phyloP scores from a whole-genome alignment of 169 alveolate genomes.

The Babesia ovis region DNA sequence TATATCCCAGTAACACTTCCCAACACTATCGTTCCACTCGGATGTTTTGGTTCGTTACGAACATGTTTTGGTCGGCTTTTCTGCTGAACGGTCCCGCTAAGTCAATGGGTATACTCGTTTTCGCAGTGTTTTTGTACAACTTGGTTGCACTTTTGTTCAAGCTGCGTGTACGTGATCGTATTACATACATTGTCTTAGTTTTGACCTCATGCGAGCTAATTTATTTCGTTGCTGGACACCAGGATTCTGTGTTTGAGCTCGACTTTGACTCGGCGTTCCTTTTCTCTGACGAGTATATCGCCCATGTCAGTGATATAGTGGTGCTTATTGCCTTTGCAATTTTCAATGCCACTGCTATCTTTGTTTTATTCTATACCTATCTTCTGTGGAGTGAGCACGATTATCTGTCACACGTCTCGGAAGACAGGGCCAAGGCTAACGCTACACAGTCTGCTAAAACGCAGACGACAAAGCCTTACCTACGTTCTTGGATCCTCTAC shows the following conservation, averaged over 20 bases:
- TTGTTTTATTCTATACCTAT: not conserved
- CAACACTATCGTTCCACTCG: constrained; percentile 21
- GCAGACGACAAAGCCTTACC: not conserved
- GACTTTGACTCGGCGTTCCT: constrained; percentile 34
- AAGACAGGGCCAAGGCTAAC: too few relatives aligned
- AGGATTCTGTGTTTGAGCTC: constrained; percentile 26
- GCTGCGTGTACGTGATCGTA: constrained; percentile 3
- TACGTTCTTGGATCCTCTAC: not conserved
- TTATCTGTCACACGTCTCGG: not conserved
- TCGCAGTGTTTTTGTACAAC: constrained; percentile 3
- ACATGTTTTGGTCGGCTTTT: constrained; percentile 6
- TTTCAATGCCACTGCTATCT: not conserved
- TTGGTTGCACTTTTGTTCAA: not conserved
- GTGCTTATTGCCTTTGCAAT: constrained; percentile 21
- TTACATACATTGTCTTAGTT: not conserved
- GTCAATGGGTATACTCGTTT: constrained; percentile 5
- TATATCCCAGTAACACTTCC: not conserved
- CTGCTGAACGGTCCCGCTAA: constrained; percentile 30
- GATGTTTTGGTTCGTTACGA: constrained; percentile 3
- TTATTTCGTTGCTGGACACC: constrained; percentile 29
- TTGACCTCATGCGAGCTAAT: constrained; percentile 11
- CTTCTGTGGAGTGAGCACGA: constrained; percentile 7
- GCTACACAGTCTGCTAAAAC: not conserved
- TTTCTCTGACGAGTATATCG: constrained; percentile 7
- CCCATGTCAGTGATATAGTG: not conserved